phyloP scores from a whole-genome alignment of 2,329 filamentous ascomycete species.

The Pseudocercospora pini-densiflorae region DNA sequence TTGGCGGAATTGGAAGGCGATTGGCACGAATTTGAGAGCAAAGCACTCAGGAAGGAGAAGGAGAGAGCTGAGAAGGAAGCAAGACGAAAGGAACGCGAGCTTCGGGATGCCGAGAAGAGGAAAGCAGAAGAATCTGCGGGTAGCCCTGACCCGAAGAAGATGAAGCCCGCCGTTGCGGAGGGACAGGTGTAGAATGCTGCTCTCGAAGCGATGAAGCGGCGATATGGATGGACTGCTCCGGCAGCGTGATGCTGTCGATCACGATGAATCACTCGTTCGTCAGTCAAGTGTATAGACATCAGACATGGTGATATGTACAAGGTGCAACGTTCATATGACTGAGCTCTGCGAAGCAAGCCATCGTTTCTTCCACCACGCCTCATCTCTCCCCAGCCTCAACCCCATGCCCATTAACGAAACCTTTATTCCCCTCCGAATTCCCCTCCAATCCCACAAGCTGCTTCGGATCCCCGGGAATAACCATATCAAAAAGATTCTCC shows the following conservation, averaged over 20 bases:
- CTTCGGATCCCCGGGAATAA: slow-evolving; percentile 42
- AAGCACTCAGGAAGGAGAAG: slow-evolving; percentile 88
- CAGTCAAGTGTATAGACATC: background rate
- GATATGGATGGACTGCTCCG: slow-evolving; percentile 1
- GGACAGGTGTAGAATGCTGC: slow-evolving; percentile 16
- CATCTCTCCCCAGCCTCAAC: slow-evolving; percentile 12
- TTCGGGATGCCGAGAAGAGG: slow-evolving; percentile 52
- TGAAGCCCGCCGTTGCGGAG: slow-evolving; percentile 25
- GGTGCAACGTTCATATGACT: background rate
- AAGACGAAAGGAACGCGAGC: slow-evolving; percentile 49
- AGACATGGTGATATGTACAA: background rate
- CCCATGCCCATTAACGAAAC: slow-evolving; percentile 37
- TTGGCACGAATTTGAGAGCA: slow-evolving; percentile 99
- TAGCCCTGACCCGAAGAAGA: slow-evolving; percentile 31
- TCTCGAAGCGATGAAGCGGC: slow-evolving; percentile 10
- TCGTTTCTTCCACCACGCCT: too few relatives aligned
- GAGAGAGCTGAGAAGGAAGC: slow-evolving; percentile 68
- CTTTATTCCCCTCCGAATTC: slow-evolving; percentile 39
- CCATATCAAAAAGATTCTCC: slow-evolving; percentile 61
- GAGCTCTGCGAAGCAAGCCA: too few relatives aligned
- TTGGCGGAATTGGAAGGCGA: slow-evolving; percentile 84
- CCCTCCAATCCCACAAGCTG: slow-evolving; percentile 41
- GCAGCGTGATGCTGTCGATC: background rate
- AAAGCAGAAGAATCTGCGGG: slow-evolving; percentile 36
- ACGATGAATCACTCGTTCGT: background rate